Conservation (phyloP, 768 basidiomycete species). For the Dioszegia hungarica region DNA sequence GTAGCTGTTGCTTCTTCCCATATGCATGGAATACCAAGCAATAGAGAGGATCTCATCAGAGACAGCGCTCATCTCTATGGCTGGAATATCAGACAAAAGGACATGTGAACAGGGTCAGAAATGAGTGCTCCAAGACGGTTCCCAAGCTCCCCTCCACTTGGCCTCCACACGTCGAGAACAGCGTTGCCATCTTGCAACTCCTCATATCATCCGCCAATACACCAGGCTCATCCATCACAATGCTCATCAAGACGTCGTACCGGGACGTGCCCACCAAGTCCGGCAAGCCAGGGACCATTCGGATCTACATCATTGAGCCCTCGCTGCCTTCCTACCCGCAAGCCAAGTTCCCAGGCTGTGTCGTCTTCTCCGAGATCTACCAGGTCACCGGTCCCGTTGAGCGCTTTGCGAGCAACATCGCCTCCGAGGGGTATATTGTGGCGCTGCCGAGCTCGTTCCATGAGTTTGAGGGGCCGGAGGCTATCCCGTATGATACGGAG, state of each 20-base stretch:
- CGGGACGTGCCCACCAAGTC: constrained; percentile 71
- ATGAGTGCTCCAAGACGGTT: too few species aligned
- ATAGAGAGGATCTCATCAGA: too few species aligned
- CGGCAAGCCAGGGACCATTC: constrained; percentile 61
- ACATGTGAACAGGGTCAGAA: too few species aligned
- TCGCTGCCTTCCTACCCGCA: constrained; percentile 74
- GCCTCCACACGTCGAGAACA: too few species aligned
- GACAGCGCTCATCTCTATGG: too few species aligned
- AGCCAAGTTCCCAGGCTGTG: constrained; percentile 78
- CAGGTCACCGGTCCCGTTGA: constrained; percentile 92
- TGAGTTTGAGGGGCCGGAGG: constrained; percentile 82
- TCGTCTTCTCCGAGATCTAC: constrained; percentile 75
- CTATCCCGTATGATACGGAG: constrained; percentile 82
- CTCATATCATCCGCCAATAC: too few species aligned
- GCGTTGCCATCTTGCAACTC: too few species aligned
- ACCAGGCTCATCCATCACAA: too few species aligned
- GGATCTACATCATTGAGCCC: constrained; percentile 79
- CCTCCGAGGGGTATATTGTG: constrained; percentile 45
- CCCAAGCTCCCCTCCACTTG: too few species aligned
- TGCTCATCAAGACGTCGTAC: constrained; percentile 77
- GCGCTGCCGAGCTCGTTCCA: constrained; percentile 60
- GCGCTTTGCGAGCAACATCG: constrained; percentile 53
- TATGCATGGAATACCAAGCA: too few species aligned
- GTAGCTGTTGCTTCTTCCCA: too few species aligned
- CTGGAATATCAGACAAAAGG: too few species aligned